A percentile compares a stretch with the other conserved stretches of the same genome.
phyloP scores from a whole-genome alignment of 2,329 filamentous ascomycete genomes.

The Colletotrichum coccodes region DNA sequence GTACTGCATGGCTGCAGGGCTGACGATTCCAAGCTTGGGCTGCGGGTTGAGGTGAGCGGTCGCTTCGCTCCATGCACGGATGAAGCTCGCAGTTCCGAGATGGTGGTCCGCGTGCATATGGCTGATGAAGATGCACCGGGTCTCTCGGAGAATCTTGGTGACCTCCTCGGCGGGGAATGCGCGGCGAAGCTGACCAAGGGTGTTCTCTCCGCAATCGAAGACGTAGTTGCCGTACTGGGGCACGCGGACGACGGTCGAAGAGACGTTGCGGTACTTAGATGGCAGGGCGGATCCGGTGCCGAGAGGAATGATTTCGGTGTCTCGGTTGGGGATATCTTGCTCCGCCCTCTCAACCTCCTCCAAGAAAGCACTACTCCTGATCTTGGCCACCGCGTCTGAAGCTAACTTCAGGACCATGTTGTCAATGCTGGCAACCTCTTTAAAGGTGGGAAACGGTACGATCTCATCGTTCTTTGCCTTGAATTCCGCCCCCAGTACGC shows the following conservation, averaged over 20 bases:
- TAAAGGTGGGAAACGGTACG: slow-evolving; percentile 51
- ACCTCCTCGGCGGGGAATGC: slow-evolving; percentile 74
- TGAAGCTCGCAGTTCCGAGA: slow-evolving; percentile 82
- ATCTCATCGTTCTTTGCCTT: slow-evolving; percentile 57
- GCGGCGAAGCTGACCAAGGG: slow-evolving; percentile 85
- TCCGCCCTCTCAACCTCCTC: slow-evolving; percentile 61
- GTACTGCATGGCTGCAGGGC: slow-evolving; percentile 75
- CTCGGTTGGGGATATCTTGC: slow-evolving; percentile 74
- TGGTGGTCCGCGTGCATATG: slow-evolving; percentile 98
- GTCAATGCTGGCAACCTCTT: slow-evolving; percentile 50
- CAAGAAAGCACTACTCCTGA: slow-evolving; percentile 56
- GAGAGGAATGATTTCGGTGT: slow-evolving; percentile 86
- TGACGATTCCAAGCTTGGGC: slow-evolving; percentile 71
- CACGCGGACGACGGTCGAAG: slow-evolving; percentile 84
- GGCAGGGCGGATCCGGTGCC: slow-evolving; percentile 92
- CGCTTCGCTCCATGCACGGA: slow-evolving; percentile 81
- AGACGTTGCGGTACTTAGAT: slow-evolving; percentile 96
- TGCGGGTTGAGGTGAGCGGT: slow-evolving; percentile 46
- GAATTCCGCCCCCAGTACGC: slow-evolving; percentile 59
- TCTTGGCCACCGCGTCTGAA: slow-evolving; percentile 52
- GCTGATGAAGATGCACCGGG: slow-evolving; percentile 90
- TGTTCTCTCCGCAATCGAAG: slow-evolving; percentile 92
- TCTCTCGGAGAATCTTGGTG: slow-evolving; percentile 76
- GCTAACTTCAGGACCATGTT: slow-evolving; percentile 63
- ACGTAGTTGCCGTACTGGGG: slow-evolving; percentile 90